A percentile compares a stretch with the other conserved stretches of the same genome.
Conservation (phyloP, 805 yeast genomes). For the Sugiyamaella americana region DNA sequence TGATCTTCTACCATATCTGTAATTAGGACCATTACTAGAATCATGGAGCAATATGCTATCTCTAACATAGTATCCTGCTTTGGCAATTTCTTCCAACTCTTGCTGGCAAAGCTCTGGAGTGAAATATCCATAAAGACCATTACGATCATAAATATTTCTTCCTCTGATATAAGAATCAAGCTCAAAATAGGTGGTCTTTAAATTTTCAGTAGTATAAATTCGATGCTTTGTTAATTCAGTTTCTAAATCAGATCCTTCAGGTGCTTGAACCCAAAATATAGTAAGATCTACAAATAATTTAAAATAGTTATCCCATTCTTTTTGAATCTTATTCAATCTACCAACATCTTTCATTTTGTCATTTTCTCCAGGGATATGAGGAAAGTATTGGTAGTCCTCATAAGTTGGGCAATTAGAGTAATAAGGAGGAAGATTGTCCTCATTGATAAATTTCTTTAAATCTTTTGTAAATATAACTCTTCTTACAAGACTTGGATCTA, state of each 20-base stretch:
- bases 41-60: too few relatives aligned
- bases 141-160: conserved; percentile 71
- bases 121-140: conserved; percentile 47
- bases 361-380: conserved; percentile 60
- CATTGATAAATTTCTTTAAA: conserved; percentile 53
- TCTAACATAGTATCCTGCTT: too few relatives aligned
- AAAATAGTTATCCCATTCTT: conserved; percentile 21
- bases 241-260: too few relatives aligned
- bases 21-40: too few relatives aligned
- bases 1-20: too few relatives aligned
- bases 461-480: conserved; percentile 84
- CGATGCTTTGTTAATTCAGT: too few relatives aligned
- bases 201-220: too few relatives aligned
- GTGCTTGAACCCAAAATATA: conserved; percentile 61
- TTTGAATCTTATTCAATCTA: not conserved
- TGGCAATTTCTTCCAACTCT: not conserved
- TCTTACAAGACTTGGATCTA: conserved; percentile 92
- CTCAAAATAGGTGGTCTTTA: conserved; percentile 52
- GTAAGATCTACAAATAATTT: conserved; percentile 59
- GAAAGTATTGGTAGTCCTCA: conserved; percentile 51
- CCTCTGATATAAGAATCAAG: conserved; percentile 81
- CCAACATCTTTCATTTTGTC: conserved; percentile 35
- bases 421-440: conserved; percentile 52
- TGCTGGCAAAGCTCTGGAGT: conserved; percentile 19
- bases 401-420: conserved; percentile 69